These are phyloP conservation scores for Paracoccidioides lutzii DNA, from an alignment of 2,329 filamentous ascomycete genomes.

Conservation along the genomic window DNA sequence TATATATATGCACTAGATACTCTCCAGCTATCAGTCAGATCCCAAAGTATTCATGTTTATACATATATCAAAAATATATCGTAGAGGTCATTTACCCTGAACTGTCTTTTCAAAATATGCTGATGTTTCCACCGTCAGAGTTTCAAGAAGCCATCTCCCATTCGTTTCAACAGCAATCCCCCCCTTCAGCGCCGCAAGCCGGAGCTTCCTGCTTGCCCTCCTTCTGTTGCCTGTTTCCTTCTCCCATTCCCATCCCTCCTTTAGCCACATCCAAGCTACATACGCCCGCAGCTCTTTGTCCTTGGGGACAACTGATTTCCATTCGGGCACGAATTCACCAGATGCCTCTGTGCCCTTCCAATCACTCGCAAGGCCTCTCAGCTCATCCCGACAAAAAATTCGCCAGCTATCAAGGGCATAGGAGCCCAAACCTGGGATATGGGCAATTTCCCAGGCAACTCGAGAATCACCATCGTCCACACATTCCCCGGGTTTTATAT, in stretches of 20 bases:
- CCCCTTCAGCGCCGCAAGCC: conserved; percentile 26
- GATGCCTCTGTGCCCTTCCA: conserved; percentile 49
- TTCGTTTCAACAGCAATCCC: conserved; percentile 31
- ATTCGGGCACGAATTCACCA: conserved; percentile 61
- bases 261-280: conserved; percentile 83
- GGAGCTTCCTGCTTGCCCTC: conserved; percentile 26
- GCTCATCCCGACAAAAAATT: conserved; percentile 75
- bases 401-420: conserved; percentile 87
- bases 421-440: conserved; percentile 61
- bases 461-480: conserved; percentile 38
- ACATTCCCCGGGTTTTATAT: conserved; percentile 36
- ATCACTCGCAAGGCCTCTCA: conserved; percentile 52
- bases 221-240: conserved; percentile 48
- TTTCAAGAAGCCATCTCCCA: conserved; percentile 28
- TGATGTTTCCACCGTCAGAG: conserved; percentile 18
- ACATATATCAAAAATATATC: not conserved
- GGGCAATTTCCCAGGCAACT: conserved; percentile 68
- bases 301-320: conserved; percentile 69
- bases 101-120: not conserved
- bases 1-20: not conserved
- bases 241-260: conserved; percentile 74
- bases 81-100: not conserved
- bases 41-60: not conserved
- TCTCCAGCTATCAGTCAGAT: not conserved
- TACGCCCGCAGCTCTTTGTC: conserved; percentile 87